Percentiles rank a stretch among this genome's conserved stretches.
Conservation (phyloP, 2,329 filamentous ascomycete species). For the Pseudopithomyces maydicus region DNA sequence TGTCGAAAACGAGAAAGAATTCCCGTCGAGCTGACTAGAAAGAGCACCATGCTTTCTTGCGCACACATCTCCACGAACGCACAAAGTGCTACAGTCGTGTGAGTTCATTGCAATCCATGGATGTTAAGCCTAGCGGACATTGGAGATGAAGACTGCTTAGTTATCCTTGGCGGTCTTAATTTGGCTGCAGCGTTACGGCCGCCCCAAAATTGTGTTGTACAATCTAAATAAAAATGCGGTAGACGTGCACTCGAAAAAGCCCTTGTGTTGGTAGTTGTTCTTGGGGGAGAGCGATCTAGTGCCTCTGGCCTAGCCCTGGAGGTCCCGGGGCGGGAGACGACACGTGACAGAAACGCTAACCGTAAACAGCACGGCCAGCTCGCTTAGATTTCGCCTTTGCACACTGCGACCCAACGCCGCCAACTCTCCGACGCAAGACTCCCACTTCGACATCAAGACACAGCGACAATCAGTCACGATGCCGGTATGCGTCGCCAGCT, state of each 20-base stretch:
- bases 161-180: neutral
- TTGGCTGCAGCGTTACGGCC: neutral
- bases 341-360: neutral
- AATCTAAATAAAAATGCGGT: neutral
- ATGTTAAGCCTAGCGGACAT: neutral
- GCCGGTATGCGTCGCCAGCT: constrained; percentile 38
- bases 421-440: constrained; percentile 15
- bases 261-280: too few species aligned
- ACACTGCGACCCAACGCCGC: neutral
- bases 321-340: neutral
- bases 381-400: neutral
- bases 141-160: neutral
- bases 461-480: constrained; percentile 43
- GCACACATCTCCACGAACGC: too few species aligned
- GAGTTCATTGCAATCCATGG: neutral
- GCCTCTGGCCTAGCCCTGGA: too few species aligned
- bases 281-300: too few species aligned
- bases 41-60: too few species aligned
- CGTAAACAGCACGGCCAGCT: neutral
- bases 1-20: too few species aligned
- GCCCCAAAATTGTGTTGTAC: neutral
- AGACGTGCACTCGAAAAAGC: neutral
- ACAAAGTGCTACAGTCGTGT: neutral
- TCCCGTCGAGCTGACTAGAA: too few species aligned
- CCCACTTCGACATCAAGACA: constrained; percentile 44